These are phyloP conservation scores for Sedum album DNA, from an alignment of 164 flowering plant species.

Conservation along the genomic window DNA sequence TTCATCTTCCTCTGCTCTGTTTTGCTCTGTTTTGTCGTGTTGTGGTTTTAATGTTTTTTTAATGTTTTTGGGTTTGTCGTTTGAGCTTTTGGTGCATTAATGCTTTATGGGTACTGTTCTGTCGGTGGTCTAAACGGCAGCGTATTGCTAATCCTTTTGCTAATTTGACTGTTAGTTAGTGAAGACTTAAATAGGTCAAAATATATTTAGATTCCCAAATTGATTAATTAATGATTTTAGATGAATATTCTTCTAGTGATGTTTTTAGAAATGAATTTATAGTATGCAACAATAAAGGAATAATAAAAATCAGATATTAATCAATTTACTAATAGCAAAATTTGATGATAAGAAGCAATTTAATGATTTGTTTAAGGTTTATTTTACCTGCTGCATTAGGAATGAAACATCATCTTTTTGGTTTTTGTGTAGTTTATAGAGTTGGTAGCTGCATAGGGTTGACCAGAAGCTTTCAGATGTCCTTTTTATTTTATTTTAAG, in stretches of 20 bases:
- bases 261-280: no score
- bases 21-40: background rate
- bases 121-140: background rate
- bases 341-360: no score
- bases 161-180: background rate
- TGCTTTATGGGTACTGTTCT: background rate
- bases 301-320: no score
- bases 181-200: no score
- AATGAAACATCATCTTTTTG: background rate
- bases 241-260: no score
- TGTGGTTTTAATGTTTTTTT: background rate
- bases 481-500: no score
- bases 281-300: no score
- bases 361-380: background rate
- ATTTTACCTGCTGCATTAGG: background rate
- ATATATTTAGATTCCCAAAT: no score
- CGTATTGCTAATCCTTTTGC: slow-evolving; percentile 1
- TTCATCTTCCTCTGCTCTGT: background rate
- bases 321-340: no score
- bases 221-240: no score
- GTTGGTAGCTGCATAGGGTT: background rate
- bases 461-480: no score
- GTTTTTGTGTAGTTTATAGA: background rate
- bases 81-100: background rate
- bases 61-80: background rate